phyloP scores from a whole-genome alignment of 2,329 filamentous ascomycete genomes.

The Diaporthe citriasiana region DNA sequence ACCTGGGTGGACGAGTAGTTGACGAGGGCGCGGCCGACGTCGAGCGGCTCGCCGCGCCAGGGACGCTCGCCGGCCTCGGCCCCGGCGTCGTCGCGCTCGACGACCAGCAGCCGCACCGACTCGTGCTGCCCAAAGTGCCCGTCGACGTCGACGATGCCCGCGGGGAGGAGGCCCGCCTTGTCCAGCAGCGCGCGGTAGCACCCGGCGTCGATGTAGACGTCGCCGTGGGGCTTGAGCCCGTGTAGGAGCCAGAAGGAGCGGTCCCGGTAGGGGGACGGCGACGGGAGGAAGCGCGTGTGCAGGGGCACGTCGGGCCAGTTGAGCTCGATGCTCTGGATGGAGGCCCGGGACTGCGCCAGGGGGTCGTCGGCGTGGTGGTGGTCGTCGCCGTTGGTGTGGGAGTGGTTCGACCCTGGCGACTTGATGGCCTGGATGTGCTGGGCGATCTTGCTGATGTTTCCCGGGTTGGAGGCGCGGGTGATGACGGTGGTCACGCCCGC shows the following conservation, averaged over 20 bases:
- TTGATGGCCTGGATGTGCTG: conserved; percentile 79
- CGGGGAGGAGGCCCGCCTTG: conserved; percentile 90
- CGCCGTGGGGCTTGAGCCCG: conserved; percentile 90
- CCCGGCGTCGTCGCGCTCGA: conserved; percentile 68
- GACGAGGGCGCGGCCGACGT: conserved; percentile 90
- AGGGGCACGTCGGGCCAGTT: conserved; percentile 70
- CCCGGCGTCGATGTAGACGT: conserved; percentile 92
- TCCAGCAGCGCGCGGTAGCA: conserved; percentile 83
- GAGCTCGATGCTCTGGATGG: conserved; percentile 55
- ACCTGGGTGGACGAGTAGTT: conserved; percentile 95
- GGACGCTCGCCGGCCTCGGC: conserved; percentile 57
- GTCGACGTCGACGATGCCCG: conserved; percentile 91
- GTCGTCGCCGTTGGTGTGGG: conserved; percentile 48
- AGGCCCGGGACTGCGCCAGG: conserved; percentile 57
- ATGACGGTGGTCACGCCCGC: conserved; percentile 97
- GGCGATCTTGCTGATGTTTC: conserved; percentile 91
- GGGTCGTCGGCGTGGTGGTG: conserved; percentile 50
- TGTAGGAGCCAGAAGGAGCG: conserved; percentile 98
- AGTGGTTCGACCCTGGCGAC: conserved; percentile 50
- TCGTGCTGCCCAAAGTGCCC: conserved; percentile 93
- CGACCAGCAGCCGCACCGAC: conserved; percentile 87
- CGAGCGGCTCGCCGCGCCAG: conserved; percentile 68
- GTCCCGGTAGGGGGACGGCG: conserved; percentile 86
- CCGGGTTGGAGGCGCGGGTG: conserved; percentile 91
- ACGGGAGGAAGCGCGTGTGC: conserved; percentile 94